Evolutionary conservation across 2,329 filamentous ascomycete genomes (phyloP).

Genomic region (Botryosphaeria agaves): DNA sequence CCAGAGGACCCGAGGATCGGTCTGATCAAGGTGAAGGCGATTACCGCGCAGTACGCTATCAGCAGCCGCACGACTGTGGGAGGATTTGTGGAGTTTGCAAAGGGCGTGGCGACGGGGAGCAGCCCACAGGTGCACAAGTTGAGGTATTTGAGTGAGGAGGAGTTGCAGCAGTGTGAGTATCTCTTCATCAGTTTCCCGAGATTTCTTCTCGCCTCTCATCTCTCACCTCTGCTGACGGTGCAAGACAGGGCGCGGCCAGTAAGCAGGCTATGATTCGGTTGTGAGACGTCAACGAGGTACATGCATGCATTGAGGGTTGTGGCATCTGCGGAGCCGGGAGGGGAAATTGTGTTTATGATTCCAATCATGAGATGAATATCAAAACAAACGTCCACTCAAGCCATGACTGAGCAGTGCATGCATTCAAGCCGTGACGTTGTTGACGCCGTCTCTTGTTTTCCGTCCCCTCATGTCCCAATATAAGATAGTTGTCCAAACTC

Average conservation of each 20-base stretch:
- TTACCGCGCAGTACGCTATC: constrained; percentile 24
- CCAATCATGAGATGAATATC: too few relatives aligned
- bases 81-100: constrained; percentile 52
- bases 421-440: too few relatives aligned
- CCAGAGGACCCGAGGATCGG: constrained; percentile 68
- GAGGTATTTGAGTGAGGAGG: constrained; percentile 50
- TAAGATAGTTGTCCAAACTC: too few relatives aligned
- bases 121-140: constrained; percentile 57
- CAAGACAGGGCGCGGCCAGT: constrained; percentile 2
- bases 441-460: too few relatives aligned
- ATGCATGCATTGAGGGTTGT: too few relatives aligned
- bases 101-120: constrained; percentile 57
- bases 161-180: constrained; percentile 43
- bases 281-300: too few relatives aligned
- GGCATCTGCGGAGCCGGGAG: too few relatives aligned
- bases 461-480: too few relatives aligned
- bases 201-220: not conserved
- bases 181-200: not conserved
- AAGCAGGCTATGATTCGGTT: constrained; percentile 1
- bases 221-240: not conserved
- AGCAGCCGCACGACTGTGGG: constrained; percentile 43
- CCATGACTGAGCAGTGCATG: too few relatives aligned
- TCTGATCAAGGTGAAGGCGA: constrained; percentile 58
- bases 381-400: too few relatives aligned
- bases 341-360: too few relatives aligned